A percentile compares a stretch with the other conserved stretches of the same genome.
These are phyloP conservation scores for Phytophthora cajani DNA, from an alignment of 352 stramenopile genomes.

Conservation along the genomic window DNA sequence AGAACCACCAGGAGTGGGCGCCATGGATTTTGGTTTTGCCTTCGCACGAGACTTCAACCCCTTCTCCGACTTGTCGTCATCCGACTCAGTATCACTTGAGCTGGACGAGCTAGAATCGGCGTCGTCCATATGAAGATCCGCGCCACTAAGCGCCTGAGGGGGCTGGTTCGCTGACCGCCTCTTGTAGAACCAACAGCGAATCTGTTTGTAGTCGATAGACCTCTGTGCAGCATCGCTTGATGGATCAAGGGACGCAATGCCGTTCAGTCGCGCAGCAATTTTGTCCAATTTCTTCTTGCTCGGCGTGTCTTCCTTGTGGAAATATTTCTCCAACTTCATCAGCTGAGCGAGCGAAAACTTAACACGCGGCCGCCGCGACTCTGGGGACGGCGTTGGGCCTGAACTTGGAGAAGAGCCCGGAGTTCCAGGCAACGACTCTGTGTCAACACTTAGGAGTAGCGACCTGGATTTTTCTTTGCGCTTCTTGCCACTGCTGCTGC, in stretches of 20 bases:
- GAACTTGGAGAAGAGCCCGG: constrained; percentile 64
- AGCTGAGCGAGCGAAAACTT: constrained; percentile 84
- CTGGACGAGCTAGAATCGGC: constrained; percentile 53
- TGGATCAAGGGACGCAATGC: constrained; percentile 61
- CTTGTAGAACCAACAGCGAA: constrained; percentile 91
- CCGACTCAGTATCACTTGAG: constrained; percentile 74
- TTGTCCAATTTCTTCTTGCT: constrained; percentile 85
- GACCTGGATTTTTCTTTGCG: constrained; percentile 57
- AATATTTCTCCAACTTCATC: constrained; percentile 83
- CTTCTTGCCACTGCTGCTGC: constrained; percentile 34
- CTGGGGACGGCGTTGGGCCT: constrained; percentile 67
- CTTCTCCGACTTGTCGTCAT: constrained; percentile 52
- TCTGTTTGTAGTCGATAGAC: constrained; percentile 88
- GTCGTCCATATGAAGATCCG: constrained; percentile 58
- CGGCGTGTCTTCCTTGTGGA: constrained; percentile 83
- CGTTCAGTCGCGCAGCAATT: constrained; percentile 74
- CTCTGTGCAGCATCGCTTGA: constrained; percentile 64
- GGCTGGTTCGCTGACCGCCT: constrained; percentile 78
- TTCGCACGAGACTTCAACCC: constrained; percentile 36
- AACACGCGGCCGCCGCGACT: constrained; percentile 68
- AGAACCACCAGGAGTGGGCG: constrained; percentile 15
- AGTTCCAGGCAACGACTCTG: constrained; percentile 60
- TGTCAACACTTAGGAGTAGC: constrained; percentile 61
- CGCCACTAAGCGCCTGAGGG: constrained; percentile 65
- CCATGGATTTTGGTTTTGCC: constrained; percentile 34